Base-by-base conservation (phyloP, 768 basidiomycete species). In the Rhizopogon vesiculosus region DNA sequence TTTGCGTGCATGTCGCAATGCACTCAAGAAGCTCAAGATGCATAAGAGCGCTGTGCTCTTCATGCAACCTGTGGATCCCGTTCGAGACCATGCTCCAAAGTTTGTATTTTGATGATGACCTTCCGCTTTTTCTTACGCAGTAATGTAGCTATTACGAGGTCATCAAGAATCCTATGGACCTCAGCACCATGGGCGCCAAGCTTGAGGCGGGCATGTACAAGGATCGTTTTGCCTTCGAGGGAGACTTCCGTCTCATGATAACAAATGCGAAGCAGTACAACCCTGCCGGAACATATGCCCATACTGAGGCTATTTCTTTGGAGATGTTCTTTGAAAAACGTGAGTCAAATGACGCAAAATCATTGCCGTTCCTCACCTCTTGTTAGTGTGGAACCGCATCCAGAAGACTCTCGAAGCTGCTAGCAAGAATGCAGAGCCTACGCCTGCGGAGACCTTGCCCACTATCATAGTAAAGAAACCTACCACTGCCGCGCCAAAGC, bases 91-190 rank as follows among this genome's bases (percentile, higher is more conserved):
- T 64, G 94, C 93, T 9, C 91, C 91, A 16, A 89, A 89, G 91
- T 96, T 68, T 54, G 56, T 49, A 19, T 51, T 29, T 18, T 41
- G 2, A 29, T 22, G 3, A 18, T 22, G 5, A 41, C 43, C 51
- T 61, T 55, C 43, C 45, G 42, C 51, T 15, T 50, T 42, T 50
- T 40, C 16, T 41, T 59, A 42, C 18, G 35, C 42, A 28, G 43
- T 48, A 41, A 51, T 53, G 41, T 57, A 96, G 94, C 61, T 98
- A 98, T 69, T 93, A 93, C 64, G 86, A 90, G 52, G 73, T 94
- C 56, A 87, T 99, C 69, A 90, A 90, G 69, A 78, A 88, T 10
- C 96, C 97, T 1, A 98, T 99, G 92, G 97, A 99, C 66, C 77
- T 98, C 16, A 86, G 86, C 51, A 93, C 94, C 0, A 89, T 96